Base-by-base conservation (phyloP, 768 basidiomycete species). In the Mycena galopus region DNA sequence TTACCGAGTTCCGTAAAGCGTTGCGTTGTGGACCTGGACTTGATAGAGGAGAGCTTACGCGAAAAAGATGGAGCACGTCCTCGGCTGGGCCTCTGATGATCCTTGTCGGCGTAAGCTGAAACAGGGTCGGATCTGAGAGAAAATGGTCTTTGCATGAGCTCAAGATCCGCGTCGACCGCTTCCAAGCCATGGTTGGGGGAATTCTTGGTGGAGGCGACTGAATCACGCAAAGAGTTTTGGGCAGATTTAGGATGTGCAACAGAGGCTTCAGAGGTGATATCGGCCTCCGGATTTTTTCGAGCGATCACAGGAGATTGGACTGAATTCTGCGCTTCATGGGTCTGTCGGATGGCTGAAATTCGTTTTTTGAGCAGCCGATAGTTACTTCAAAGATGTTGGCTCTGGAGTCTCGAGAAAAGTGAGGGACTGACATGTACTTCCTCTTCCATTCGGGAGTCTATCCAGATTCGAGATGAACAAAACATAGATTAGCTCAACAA, bases 371-470 rank as follows among this genome's bases (percentile, higher is more conserved):
- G 87, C 11, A 86, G 88, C 2, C 87, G 87, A 76, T 95, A 95
- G 78, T 95, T 90, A 78, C 94, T 95, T 39, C 32, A 59, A 27
- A 23, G 60, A 44, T 55, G 47, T 47, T 32, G 58, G 65, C 30
- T n/a, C n/a, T n/a, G n/a, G n/a, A n/a, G 30, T 50, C 23, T 25
- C 21, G 44, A 70, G 58, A 51, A 32, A 47, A 32, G 27, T 23
- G 25, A 25, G n/a, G n/a, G 44, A 79, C 84, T 37, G 68, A 89
- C 91, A 92, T 91, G 78, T 93, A 92, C 2, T 23, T 39, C 30
- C 42, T 88, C 74, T 90, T 90, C 92, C 92, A 95, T 81, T 94
- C 94, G 1, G 92, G 90, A 33, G 88, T 90, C 94, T 94, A n/a
- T n/a, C n/a, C n/a, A n/a, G n/a, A n/a, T 37, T 29, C 25, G 37